Conservation (phyloP, 148 eudicot species). For the Rhododendron mucronatum region DNA sequence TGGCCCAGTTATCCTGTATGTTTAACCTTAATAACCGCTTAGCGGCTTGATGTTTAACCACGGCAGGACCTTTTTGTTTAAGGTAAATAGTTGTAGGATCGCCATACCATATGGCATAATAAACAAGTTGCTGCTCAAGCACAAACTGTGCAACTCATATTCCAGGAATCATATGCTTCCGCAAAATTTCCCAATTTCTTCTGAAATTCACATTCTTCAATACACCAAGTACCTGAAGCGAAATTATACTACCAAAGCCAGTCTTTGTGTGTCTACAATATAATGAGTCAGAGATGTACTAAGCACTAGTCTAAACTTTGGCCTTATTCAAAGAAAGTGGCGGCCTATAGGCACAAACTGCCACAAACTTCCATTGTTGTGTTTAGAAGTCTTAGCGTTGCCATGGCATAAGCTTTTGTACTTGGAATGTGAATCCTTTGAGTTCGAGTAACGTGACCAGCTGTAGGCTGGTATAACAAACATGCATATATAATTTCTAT, state of each 20-base stretch:
- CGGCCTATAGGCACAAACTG: neutral
- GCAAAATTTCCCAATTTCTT: neutral
- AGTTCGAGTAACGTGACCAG: neutral
- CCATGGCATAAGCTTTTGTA: neutral
- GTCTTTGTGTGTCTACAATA: neutral
- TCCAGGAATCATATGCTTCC: constrained; percentile 1
- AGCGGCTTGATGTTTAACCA: neutral
- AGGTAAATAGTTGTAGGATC: neutral
- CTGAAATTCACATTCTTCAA: neutral
- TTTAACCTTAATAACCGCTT: neutral
- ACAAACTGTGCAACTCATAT: neutral
- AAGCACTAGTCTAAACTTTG: neutral
- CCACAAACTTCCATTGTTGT: neutral
- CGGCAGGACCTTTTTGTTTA: neutral
- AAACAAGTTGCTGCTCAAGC: neutral
- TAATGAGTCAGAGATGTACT: neutral
- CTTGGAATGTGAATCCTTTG: neutral
- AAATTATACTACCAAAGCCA: neutral
- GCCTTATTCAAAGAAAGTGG: neutral
- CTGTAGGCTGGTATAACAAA: neutral
- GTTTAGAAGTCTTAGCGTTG: neutral
- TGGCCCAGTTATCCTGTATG: neutral
- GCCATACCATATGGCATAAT: neutral
- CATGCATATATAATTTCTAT: neutral
- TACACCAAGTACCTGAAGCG: neutral